Conservation (phyloP, 1,284 basidiomycete species). For the Irpex rosettiformis region DNA sequence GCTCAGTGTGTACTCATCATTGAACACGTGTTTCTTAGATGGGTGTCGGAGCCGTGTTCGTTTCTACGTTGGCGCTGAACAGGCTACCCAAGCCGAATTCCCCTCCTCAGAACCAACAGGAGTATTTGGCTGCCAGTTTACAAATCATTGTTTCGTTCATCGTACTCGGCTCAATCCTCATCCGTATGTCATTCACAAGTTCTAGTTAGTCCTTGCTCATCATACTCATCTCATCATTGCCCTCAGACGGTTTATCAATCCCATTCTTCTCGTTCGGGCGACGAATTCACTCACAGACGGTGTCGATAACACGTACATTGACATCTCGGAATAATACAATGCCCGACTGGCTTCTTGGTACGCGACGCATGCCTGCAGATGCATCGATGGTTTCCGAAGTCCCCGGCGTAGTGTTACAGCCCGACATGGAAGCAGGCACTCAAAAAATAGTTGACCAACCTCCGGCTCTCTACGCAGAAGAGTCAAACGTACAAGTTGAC, state of each 20-base stretch:
- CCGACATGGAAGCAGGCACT: constrained; percentile 16
- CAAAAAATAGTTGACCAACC: not conserved
- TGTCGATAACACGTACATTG: constrained; percentile 30
- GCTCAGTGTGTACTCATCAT: too few species aligned
- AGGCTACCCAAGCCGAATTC: constrained; percentile 58
- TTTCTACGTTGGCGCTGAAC: constrained; percentile 72
- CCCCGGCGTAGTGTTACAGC: not conserved
- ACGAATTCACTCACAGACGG: constrained; percentile 59
- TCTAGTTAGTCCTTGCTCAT: not conserved
- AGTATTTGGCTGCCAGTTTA: constrained; percentile 65
- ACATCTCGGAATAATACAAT: constrained; percentile 20
- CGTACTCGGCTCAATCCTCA: constrained; percentile 79
- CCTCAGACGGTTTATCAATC: constrained; percentile 86
- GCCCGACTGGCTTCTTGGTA: constrained; percentile 52
- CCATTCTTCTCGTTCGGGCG: constrained; percentile 79
- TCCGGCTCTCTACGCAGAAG: not conserved
- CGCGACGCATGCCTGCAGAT: constrained; percentile 28
- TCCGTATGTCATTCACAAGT: constrained; percentile 48
- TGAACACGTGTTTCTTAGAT: constrained; percentile 50
- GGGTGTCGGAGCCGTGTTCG: constrained; percentile 84
- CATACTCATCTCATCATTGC: not conserved
- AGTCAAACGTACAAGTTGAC: not conserved
- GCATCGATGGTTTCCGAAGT: constrained; percentile 9
- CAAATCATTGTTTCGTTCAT: constrained; percentile 84
- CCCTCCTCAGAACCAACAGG: constrained; percentile 63